Conservation (phyloP, 1,139 yeast genomes). For the Lodderomyces metapsilosis region DNA sequence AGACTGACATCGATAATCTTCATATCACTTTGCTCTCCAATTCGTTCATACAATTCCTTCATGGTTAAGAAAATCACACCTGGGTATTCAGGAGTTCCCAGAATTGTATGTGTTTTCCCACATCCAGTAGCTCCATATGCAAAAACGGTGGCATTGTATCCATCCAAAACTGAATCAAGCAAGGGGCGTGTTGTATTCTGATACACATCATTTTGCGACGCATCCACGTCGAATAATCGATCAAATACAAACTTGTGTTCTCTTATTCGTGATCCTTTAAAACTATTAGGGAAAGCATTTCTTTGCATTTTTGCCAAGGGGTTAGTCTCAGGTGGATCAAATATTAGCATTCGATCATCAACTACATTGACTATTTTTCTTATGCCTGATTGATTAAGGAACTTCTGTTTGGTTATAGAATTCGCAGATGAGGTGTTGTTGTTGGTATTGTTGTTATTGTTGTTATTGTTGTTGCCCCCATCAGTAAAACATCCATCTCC, state of each 20-base stretch:
- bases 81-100: constrained; percentile 71
- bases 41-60: constrained; percentile 66
- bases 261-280: constrained; percentile 44
- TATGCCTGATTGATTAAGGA: constrained; percentile 47
- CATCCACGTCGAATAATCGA: constrained; percentile 62
- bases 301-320: constrained; percentile 63
- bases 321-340: constrained; percentile 82
- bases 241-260: constrained; percentile 87
- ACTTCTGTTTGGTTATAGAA: constrained; percentile 8
- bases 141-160: constrained; percentile 87
- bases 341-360: constrained; percentile 84
- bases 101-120: constrained; percentile 93
- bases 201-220: constrained; percentile 69
- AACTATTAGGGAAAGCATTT: constrained; percentile 48
- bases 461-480: constrained; percentile 1
- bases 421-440: neutral
- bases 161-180: constrained; percentile 73
- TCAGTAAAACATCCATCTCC: constrained; percentile 55
- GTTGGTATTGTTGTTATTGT: constrained; percentile 6
- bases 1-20: constrained; percentile 60
- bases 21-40: constrained; percentile 54
- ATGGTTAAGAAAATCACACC: constrained; percentile 81
- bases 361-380: constrained; percentile 78
- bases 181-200: constrained; percentile 66
- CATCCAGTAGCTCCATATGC: constrained; percentile 94